Evolutionary conservation across 1,284 basidiomycete species (phyloP), one percentile per base, ranked within the genome.

Genomic region (Melampsora larici-populina): DNA sequence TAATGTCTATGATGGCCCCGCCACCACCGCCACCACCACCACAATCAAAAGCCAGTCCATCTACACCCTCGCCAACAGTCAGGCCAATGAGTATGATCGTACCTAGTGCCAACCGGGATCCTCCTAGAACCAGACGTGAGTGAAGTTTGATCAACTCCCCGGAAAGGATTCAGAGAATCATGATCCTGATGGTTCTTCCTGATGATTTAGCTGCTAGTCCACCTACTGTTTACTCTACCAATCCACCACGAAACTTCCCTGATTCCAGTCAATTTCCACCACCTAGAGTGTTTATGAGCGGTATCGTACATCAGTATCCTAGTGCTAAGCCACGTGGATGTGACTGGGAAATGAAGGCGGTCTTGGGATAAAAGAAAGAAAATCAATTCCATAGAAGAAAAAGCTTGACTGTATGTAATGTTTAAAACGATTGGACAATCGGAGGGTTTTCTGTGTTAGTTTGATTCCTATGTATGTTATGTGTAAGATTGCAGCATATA

Each of bases 171-270:
- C n/a, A 58, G 15, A 15, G 15, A 11, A n/a, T 21, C 29, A 21
- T 55, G 36, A 58, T 58, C 46, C 31, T 64, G 62, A 36, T n/a
- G n/a, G 29, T 9, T 31, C 11, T 24, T 68, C 5, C 15, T 49
- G 15, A 11, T 48, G 11, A 13, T 48, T 24, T 48, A 78, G 75
- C 75, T 2, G 67, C 75, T 36, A 78, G 75, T 65, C 75, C 75
- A 36, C 67, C 75, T 15, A 8, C 46, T 15, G 51, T 66, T 6
- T 78, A 68, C 36, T 78, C 75, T 21, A 40, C 55, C 46, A 70
- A 78, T 43, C 75, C 75, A n/a, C 46, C 67, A 13, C 64, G 75
- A 70, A 70, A 78, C 46, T 78, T 78, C 58, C 75, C 75, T 17
- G 58, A 29, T 29, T 78, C 75, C 2, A 51, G 26, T 65, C 24